Conservation (phyloP, 768 basidiomycete genomes). For the Leccinum rimulosum region DNA sequence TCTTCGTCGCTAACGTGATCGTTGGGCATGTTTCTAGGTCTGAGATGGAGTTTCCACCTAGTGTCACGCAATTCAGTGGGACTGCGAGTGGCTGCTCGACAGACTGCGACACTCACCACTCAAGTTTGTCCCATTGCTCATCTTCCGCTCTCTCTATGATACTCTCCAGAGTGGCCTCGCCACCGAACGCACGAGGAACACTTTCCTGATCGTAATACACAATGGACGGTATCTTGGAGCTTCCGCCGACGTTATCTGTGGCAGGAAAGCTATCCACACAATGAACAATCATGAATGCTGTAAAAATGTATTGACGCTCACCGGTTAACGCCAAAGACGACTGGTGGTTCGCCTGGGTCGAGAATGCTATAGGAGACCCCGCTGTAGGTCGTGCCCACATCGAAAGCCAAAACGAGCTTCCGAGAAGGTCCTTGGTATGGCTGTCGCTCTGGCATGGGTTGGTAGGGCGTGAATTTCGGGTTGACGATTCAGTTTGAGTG, state of each 20-base stretch:
- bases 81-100: background rate
- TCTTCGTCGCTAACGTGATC: conserved; percentile 30
- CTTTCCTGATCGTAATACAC: conserved; percentile 46
- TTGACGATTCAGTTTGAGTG: background rate
- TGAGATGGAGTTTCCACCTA: conserved; percentile 38
- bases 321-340: conserved; percentile 24
- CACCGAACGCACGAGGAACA: conserved; percentile 40
- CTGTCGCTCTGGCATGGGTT: conserved; percentile 29
- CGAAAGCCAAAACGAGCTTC: conserved; percentile 49
- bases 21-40: conserved; percentile 24
- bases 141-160: conserved; percentile 41
- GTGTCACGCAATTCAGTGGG: conserved; percentile 5
- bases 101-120: conserved; percentile 25
- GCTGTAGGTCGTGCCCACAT: conserved; percentile 52
- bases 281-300: background rate
- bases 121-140: conserved; percentile 27
- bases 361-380: conserved; percentile 44
- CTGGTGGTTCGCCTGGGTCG: conserved; percentile 28
- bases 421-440: conserved; percentile 41
- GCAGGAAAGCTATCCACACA: conserved; percentile 41
- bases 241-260: conserved; percentile 43
- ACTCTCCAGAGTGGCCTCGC: conserved; percentile 42
- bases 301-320: conserved; percentile 4
- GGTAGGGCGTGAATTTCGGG: background rate
- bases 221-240: conserved; percentile 50